phyloP scores from a whole-genome alignment of 345 rosid species.

The Aethionema arabicum region DNA sequence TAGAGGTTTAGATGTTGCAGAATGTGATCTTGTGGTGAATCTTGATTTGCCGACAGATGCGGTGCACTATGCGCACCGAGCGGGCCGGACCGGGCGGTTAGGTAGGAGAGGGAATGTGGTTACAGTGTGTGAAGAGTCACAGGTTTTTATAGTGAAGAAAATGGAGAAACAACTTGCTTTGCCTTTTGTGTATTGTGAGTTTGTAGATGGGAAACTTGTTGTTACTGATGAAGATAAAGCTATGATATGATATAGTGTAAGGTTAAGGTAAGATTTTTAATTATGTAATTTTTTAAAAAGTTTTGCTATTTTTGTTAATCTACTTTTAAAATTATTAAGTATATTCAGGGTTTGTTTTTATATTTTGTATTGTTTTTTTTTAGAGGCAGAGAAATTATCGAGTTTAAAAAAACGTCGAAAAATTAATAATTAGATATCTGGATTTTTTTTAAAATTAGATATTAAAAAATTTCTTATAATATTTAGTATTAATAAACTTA shows the following conservation, averaged over 20 bases:
- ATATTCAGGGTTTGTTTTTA: too few species aligned
- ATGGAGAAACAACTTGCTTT: constrained; percentile 82
- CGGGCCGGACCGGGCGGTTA: constrained; percentile 85
- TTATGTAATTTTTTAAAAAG: constrained; percentile 11
- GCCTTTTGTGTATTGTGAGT: constrained; percentile 64
- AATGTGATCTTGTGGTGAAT: constrained; percentile 90
- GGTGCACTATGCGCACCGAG: constrained; percentile 84
- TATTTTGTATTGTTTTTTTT: too few species aligned
- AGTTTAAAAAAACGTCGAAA: too few species aligned
- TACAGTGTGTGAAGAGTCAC: constrained; percentile 77
- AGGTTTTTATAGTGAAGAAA: constrained; percentile 83
- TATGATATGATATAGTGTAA: constrained; percentile 28
- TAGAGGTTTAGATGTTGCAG: constrained; percentile 85
- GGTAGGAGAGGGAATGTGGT: constrained; percentile 90
- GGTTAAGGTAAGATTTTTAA: not conserved
- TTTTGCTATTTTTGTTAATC: too few species aligned
- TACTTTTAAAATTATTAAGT: too few species aligned
- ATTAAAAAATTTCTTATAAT: too few species aligned
- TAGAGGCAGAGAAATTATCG: too few species aligned
- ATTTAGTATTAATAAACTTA: too few species aligned
- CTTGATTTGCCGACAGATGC: constrained; percentile 78
- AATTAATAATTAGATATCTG: too few species aligned
- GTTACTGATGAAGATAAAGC: constrained; percentile 52
- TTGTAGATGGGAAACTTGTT: constrained; percentile 77
- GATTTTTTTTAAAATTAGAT: too few species aligned